Conservation (phyloP, 805 yeast genomes). For the Isabelozyma rhagii region DNA sequence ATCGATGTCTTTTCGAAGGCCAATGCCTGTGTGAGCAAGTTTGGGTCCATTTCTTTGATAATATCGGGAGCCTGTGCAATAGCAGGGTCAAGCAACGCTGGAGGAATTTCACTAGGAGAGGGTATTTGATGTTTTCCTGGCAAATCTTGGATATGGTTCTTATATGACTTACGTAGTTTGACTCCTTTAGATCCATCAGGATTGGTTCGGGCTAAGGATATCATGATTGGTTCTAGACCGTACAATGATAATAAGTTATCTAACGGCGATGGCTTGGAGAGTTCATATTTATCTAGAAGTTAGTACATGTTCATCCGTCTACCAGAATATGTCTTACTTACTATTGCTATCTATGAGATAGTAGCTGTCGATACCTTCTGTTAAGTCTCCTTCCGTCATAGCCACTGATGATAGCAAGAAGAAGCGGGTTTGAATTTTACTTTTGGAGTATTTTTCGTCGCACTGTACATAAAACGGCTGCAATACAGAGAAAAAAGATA, state of each 20-base stretch:
- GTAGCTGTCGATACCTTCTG: conserved; percentile 14
- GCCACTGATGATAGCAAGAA: background rate
- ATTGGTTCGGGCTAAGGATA: conserved; percentile 80
- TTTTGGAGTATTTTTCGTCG: too few relatives aligned
- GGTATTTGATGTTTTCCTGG: conserved; percentile 77
- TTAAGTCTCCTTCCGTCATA: background rate
- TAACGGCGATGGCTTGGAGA: conserved; percentile 65
- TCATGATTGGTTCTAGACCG: conserved; percentile 63
- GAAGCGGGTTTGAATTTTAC: background rate
- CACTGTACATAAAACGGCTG: too few relatives aligned
- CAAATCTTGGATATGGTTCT: conserved; percentile 83
- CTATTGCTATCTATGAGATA: conserved; percentile 26
- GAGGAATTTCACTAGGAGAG: conserved; percentile 34
- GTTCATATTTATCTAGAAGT: conserved; percentile 28
- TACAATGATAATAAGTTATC: conserved; percentile 70
- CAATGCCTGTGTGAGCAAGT: conserved; percentile 47
- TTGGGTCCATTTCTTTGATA: conserved; percentile 48
- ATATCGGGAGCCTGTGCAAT: conserved; percentile 40
- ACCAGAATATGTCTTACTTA: conserved; percentile 8
- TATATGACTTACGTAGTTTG: conserved; percentile 90
- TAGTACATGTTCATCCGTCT: conserved; percentile 7
- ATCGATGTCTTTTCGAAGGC: conserved; percentile 63
- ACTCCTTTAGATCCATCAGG: conserved; percentile 90
- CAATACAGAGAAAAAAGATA: too few relatives aligned
- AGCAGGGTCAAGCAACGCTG: conserved; percentile 35